These are phyloP conservation scores for Tritrichomonas foetus DNA, from an alignment of 208 protist genomes.

Conservation along the genomic window DNA sequence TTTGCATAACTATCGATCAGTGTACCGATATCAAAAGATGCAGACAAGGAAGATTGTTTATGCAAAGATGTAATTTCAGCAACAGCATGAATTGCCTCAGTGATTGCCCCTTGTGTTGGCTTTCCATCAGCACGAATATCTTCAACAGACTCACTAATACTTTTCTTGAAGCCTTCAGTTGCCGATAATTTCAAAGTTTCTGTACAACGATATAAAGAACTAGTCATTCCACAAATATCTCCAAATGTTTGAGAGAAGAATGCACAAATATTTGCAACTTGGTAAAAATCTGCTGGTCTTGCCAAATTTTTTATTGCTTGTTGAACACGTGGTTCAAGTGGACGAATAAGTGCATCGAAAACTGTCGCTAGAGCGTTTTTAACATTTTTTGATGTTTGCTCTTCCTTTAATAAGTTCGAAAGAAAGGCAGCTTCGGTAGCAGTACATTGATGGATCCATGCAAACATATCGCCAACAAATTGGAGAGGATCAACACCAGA, in stretches of 20 bases:
- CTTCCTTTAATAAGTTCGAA: neutral
- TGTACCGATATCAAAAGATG: neutral
- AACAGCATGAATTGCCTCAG: neutral
- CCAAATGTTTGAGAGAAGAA: neutral
- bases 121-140: neutral
- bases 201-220: neutral
- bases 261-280: neutral
- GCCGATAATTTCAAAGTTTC: neutral
- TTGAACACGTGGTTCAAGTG: neutral
- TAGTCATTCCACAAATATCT: slow-evolving; percentile 15
- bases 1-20: neutral
- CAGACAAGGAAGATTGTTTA: neutral
- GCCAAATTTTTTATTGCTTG: neutral
- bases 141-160: neutral
- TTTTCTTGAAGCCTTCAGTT: neutral
- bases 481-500: neutral
- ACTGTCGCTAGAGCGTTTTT: neutral
- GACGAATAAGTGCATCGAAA: neutral
- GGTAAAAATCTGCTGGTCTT: neutral
- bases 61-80: neutral
- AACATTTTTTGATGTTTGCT: neutral
- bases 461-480: neutral
- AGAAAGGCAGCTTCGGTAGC: slow-evolving; percentile 2
- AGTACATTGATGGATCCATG: slow-evolving; percentile 27
- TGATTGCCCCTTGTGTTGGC: neutral